phyloP scores from a whole-genome alignment of 2,329 filamentous ascomycete genomes.

The Pestalotiopsis fici region DNA sequence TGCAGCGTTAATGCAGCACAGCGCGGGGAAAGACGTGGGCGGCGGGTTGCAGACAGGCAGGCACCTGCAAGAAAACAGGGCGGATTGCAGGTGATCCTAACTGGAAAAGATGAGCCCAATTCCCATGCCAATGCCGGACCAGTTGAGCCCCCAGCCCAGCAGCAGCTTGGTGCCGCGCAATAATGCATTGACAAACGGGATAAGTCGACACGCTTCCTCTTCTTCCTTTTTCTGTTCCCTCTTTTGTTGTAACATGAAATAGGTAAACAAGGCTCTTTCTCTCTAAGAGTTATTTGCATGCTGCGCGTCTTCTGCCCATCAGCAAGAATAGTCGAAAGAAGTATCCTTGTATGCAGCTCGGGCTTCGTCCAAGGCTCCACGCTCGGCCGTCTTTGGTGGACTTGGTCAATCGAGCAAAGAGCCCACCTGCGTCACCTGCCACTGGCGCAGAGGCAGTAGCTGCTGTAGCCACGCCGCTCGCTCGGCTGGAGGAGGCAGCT shows the following conservation, averaged over 20 bases:
- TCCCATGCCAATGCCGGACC: too few species aligned
- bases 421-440: constrained; percentile 22
- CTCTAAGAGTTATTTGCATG: not conserved
- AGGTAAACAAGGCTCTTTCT: not conserved
- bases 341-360: constrained; percentile 41
- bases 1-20: not conserved
- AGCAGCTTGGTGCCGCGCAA: not conserved
- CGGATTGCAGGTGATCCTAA: not conserved
- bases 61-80: not conserved
- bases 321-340: not conserved
- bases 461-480: not conserved
- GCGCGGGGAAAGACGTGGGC: not conserved
- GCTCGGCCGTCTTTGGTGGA: constrained; percentile 56
- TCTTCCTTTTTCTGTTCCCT: not conserved
- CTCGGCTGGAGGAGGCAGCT: constrained; percentile 1
- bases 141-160: not conserved
- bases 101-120: not conserved
- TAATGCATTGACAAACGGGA: not conserved
- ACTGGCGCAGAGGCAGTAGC: constrained; percentile 5
- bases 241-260: not conserved
- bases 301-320: not conserved
- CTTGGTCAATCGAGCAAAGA: constrained; percentile 31
- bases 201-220: not conserved
- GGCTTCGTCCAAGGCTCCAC: constrained; percentile 51
- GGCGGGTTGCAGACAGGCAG: not conserved